Evolutionary conservation across 768 basidiomycete species (phyloP).

Genomic region (Mycena epipterygia): DNA sequence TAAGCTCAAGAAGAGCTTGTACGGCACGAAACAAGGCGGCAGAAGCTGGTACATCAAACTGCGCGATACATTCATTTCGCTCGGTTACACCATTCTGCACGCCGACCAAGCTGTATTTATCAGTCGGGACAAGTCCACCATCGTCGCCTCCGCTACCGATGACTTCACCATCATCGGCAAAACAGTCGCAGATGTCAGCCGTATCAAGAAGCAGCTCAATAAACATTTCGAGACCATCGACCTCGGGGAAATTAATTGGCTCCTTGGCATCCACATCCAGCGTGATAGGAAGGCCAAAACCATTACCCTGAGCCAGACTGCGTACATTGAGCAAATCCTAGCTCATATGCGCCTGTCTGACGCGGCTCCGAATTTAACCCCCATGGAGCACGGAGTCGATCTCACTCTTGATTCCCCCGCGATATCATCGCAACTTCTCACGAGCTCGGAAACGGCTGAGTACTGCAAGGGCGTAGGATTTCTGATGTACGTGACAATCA

Average conservation of each 20-base stretch:
- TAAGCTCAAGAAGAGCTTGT: background rate
- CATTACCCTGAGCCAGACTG: slow-evolving; percentile 40
- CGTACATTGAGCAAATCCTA: slow-evolving; percentile 36
- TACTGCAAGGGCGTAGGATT: background rate
- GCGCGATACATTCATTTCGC: slow-evolving; percentile 28
- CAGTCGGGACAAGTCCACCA: slow-evolving; percentile 28
- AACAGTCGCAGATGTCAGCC: background rate
- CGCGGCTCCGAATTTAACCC: no score
- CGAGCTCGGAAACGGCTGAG: background rate
- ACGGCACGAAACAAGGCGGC: slow-evolving; percentile 39
- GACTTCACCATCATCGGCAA: slow-evolving; percentile 40
- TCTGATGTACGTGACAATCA: background rate
- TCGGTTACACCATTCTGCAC: slow-evolving; percentile 17
- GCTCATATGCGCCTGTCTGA: no score
- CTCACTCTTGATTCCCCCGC: no score
- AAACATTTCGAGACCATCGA: background rate
- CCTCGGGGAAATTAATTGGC: slow-evolving; percentile 43
- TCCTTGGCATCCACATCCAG: slow-evolving; percentile 43
- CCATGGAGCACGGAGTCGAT: no score
- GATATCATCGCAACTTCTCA: background rate
- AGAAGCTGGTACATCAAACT: slow-evolving; percentile 50
- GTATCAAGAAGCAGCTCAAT: background rate
- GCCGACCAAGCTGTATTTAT: slow-evolving; percentile 22
- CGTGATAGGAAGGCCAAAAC: slow-evolving; percentile 30
- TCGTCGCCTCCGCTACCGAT: slow-evolving; percentile 44